Percentiles rank a stretch among this genome's conserved stretches.
These are phyloP conservation scores for Trypanosoma melophagium DNA, from an alignment of 208 protist genomes.

Conservation along the genomic window DNA sequence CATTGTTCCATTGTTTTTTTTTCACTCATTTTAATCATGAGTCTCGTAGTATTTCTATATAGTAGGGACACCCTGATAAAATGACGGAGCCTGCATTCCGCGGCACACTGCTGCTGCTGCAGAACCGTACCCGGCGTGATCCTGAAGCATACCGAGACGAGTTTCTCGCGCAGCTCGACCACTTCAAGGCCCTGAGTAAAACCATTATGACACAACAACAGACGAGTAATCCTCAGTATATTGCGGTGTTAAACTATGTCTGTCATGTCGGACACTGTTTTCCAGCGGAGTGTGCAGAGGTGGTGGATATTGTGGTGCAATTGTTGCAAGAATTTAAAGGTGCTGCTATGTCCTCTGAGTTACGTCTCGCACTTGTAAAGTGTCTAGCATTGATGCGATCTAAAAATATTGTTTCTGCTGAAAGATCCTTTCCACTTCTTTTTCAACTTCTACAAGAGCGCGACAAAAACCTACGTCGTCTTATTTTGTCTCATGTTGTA, in stretches of 20 bases:
- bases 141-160: slow-evolving; percentile 95
- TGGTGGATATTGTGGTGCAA: slow-evolving; percentile 84
- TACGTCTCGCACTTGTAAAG: slow-evolving; percentile 90
- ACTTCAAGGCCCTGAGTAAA: slow-evolving; percentile 90
- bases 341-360: slow-evolving; percentile 67
- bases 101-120: slow-evolving; percentile 92
- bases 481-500: slow-evolving; percentile 93
- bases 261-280: slow-evolving; percentile 91
- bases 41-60: not conserved
- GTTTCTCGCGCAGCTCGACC: slow-evolving; percentile 93
- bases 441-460: slow-evolving; percentile 95
- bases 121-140: slow-evolving; percentile 95
- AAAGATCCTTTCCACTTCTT: slow-evolving; percentile 92
- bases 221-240: slow-evolving; percentile 83
- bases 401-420: slow-evolving; percentile 83
- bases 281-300: slow-evolving; percentile 74
- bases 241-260: slow-evolving; percentile 81
- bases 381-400: slow-evolving; percentile 93
- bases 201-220: slow-evolving; percentile 90
- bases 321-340: slow-evolving; percentile 83
- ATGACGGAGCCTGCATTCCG: slow-evolving; percentile 82
- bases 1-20: not conserved
- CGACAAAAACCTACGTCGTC: slow-evolving; percentile 91
- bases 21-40: not conserved
- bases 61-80: too few species aligned